Evolutionary conservation across 805 yeast genomes (phyloP), one percentile per base, ranked within the genome.

Genomic region (Myxozyma udenii): DNA sequence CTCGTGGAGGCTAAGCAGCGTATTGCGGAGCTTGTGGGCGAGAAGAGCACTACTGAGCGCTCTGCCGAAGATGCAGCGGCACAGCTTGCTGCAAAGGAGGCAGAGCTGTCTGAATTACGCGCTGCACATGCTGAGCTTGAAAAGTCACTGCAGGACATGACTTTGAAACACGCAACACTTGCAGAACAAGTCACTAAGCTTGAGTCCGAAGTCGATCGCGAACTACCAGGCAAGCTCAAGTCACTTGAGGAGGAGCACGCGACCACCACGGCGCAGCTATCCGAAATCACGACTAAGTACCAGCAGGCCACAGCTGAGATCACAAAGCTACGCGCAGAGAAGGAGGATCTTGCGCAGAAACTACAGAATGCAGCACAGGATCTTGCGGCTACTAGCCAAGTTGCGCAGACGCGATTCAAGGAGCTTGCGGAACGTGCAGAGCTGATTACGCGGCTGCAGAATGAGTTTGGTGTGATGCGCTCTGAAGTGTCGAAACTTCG

Each of bases 1-100:
- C 72, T 89, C 5, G 95, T 89, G 1, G 76, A 78, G 3, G 79
- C 88, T 0, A 80, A 78, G 57, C 87, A 84, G 18, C 50, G 50
- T 28, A 35, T 62, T 33, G 50, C 50, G 16, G 62, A 55, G 42
- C 38, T 57, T 16, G 14, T 5, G 23, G 4, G 4, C 7, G 41
- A 38, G 26, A 18, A 16, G 23, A 6, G 5, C 26, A 12, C 5
- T 4, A 4, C 9, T 14, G 12, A 4, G n/a, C 23, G 22, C 41
- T 12, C 7, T 19, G 7, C 7, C 41, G 52, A 55, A 11, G 46
- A 39, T 5, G 30, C 53, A 41, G 37, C 52, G 16, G 57, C 54
- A 14, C 58, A 56, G 4, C 48, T 61, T 9, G 43, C 50, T 6
- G 47, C 51, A n/a, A 53, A 58, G 22, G 57, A 58, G 22, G 52